Base-by-base conservation (phyloP, 1,284 basidiomycete genomes). In the Ustilago shanxiensis region DNA sequence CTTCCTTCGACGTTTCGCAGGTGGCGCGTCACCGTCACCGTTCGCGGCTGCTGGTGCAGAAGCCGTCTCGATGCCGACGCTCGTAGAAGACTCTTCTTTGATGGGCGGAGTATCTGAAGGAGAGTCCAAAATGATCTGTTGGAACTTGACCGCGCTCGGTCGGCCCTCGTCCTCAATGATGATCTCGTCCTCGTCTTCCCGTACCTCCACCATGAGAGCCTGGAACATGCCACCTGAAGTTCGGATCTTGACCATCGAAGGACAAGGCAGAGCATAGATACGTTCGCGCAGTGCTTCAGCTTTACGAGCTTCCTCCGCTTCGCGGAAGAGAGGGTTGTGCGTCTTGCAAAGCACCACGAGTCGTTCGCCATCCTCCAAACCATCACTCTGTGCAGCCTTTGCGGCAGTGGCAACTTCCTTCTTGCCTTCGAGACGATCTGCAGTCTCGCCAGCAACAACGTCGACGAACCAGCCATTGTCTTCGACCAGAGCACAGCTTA, bases 401-500 rank as follows among this genome's bases (percentile, higher is more conserved):
- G 67, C 39, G 5, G 63, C 14, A 9, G 63, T 11, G 2, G 53
- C 9, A n/a, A 10, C 26, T 33, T 41, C 16, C 37, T 71, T 76
- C 49, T 69, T 72, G 50, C 81, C 83, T 45, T 85, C 83, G 20
- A 85, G 72, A 28, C 55, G 55, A 50, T 83, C 84, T 2, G 83
- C 83, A 20, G 68, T 79, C 29, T 72, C 68, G 33, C 24, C 53
- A 5, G 71, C 50, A 47, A 75, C 69, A 13, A 83, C 58, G 35
- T 84, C 84, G 59, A 85, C 51, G 45, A 81, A 77, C 83, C 82
- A 83, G n/a, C 84, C 84, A 20, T 79, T 70, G 6, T 60, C 63
- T 55, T 83, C 79, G 24, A 80, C 61, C 35, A 83, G 64, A 0
- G 96, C 96, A 86, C 96, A 99, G 2, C 92, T 93, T 29, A 97